Base-by-base conservation (phyloP, 164 flowering plant species). In the Paratinospora sagittata region DNA sequence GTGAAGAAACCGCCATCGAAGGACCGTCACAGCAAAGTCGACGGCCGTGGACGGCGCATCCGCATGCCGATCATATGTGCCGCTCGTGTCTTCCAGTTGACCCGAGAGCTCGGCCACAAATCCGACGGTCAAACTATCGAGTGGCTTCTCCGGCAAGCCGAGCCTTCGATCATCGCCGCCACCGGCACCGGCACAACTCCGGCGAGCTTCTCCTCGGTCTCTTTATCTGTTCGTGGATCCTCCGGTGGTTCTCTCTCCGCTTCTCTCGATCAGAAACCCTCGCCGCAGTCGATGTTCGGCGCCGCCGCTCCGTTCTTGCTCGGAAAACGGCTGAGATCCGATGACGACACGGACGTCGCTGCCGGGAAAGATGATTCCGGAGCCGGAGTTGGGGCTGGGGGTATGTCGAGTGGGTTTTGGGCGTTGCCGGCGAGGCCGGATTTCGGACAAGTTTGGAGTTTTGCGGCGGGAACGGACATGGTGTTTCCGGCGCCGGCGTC, bases 371-470 rank as follows among this genome's bases (percentile, higher is more conserved):
- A 77, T 10, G 79, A 70, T 7, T 33, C 60, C 0, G 58, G 65
- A 3, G 91, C 87, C 12, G 68, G 49, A 0, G n/a, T 24, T 36
- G 68, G 47, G 2, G n/a, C 45, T 36, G 68, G 47, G 8, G 66
- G 37, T 30, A 17, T 11, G n/a, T 88, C 87, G 2, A 13, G 39
- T 13, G 66, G 39, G 39, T 89, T 89, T 70, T 90, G 96, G 94
- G 97, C 93, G 0, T 19, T 91, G 5, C 92, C 94, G 0, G 86
- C 90, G 0, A 73, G 94, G 78, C 84, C 97, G 5, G 92, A 90
- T 52, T 85, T 83, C 10, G 90, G 92, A 2, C 92, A 86, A 75
- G 77, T 90, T 2, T 93, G 95, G 98, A 89, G 93, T 78, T 93
- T 93, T 36, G 93, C 89, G 2, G 82, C 84, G 1, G 78, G 83